Percentiles rank a stretch among this genome's conserved stretches.
phyloP scores from a whole-genome alignment of 306 rosid genomes.

The Elaeagnus macrophylla region DNA sequence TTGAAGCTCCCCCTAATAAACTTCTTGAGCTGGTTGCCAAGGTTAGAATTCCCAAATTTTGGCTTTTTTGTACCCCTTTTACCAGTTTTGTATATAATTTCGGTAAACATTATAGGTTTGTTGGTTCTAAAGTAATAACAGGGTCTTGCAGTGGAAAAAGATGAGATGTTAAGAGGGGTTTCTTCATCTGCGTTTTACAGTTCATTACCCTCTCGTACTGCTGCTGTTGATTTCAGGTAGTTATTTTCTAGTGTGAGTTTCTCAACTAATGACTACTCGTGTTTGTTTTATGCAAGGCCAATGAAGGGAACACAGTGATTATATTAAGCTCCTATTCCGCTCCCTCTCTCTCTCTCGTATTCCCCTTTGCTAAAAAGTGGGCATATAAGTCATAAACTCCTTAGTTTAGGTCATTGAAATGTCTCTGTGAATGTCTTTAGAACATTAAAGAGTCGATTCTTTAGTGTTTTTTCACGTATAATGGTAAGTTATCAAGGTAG shows the following conservation, averaged over 20 bases:
- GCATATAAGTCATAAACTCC: too few relatives aligned
- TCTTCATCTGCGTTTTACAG: slow-evolving; percentile 38
- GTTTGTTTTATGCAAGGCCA: too few relatives aligned
- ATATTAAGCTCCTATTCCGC: too few relatives aligned
- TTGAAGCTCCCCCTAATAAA: slow-evolving; percentile 49
- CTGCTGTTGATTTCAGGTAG: slow-evolving; percentile 67
- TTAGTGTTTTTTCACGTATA: not conserved
- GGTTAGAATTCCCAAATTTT: slow-evolving; percentile 37
- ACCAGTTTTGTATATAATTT: slow-evolving; percentile 2
- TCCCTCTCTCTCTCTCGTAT: too few relatives aligned
- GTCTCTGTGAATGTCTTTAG: not conserved
- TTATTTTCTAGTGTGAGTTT: not conserved
- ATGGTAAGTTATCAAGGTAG: not conserved
- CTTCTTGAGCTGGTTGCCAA: slow-evolving; percentile 65
- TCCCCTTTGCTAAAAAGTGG: too few relatives aligned
- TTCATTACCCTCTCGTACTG: slow-evolving; percentile 22
- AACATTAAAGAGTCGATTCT: not conserved
- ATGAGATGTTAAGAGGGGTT: slow-evolving; percentile 44
- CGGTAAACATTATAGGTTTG: slow-evolving; percentile 17
- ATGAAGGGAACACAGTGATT: too few relatives aligned
- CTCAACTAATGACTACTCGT: not conserved
- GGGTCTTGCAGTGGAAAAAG: slow-evolving; percentile 90
- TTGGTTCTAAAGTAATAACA: slow-evolving; percentile 46
- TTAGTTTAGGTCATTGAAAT: not conserved
- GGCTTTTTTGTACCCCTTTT: not conserved